These are phyloP conservation scores for Phytophthora europaea DNA, from an alignment of 352 stramenopile species.

Conservation along the genomic window DNA sequence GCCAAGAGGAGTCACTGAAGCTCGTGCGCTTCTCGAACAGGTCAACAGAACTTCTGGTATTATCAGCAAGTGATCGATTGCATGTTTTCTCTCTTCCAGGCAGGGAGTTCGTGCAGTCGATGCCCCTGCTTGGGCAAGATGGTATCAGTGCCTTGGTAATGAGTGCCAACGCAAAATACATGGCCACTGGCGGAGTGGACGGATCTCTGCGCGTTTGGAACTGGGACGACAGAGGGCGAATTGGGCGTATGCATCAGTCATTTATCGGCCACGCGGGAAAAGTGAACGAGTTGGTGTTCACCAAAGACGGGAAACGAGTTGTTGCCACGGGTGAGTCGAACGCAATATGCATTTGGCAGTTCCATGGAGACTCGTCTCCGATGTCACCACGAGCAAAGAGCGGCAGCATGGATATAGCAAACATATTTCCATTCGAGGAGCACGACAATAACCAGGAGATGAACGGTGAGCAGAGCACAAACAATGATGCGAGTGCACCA, in stretches of 20 bases:
- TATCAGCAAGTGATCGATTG: slow-evolving; percentile 62
- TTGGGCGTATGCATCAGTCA: slow-evolving; percentile 66
- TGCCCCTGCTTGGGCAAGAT: slow-evolving; percentile 61
- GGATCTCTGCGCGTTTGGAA: slow-evolving; percentile 74
- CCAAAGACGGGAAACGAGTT: slow-evolving; percentile 47
- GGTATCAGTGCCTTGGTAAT: slow-evolving; percentile 61
- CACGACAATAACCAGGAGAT: neutral
- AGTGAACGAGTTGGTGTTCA: slow-evolving; percentile 56
- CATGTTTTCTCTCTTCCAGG: slow-evolving; percentile 61
- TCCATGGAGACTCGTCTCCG: slow-evolving; percentile 53
- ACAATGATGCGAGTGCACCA: slow-evolving; percentile 19
- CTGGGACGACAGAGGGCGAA: slow-evolving; percentile 57
- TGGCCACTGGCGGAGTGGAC: slow-evolving; percentile 65
- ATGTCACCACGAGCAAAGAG: slow-evolving; percentile 23
- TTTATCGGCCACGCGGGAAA: slow-evolving; percentile 58
- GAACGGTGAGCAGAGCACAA: neutral
- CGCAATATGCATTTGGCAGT: slow-evolving; percentile 70
- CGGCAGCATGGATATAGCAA: neutral
- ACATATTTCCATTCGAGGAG: neutral
- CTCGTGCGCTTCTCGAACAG: slow-evolving; percentile 59
- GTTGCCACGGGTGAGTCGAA: slow-evolving; percentile 54
- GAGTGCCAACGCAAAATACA: slow-evolving; percentile 72
- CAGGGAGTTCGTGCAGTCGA: slow-evolving; percentile 53
- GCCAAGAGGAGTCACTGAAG: slow-evolving; percentile 38
- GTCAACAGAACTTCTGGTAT: slow-evolving; percentile 57